Evolutionary conservation across 2,329 filamentous ascomycete species (phyloP).

Genomic region (Pseudogymnoascus sp.): DNA sequence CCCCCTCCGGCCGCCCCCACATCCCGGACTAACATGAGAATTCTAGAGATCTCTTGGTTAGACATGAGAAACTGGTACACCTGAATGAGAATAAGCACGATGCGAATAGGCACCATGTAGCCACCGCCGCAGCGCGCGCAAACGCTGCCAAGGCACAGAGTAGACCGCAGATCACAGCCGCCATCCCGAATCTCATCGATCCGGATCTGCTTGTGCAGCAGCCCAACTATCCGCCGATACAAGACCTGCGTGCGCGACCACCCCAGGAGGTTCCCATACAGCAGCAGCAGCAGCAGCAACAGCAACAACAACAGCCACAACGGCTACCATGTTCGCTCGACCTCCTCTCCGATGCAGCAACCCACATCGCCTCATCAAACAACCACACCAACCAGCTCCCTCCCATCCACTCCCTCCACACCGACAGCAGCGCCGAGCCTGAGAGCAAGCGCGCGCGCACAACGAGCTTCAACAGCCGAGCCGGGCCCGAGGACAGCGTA

Average conservation of each 20-base stretch:
- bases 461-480: background rate
- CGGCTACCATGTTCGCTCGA: slow-evolving; percentile 46
- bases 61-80: slow-evolving; percentile 57
- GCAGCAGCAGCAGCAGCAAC: background rate
- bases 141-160: background rate
- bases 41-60: slow-evolving; percentile 54
- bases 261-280: background rate
- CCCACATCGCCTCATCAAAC: background rate
- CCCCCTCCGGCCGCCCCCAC: background rate
- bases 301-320: background rate
- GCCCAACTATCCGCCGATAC: background rate
- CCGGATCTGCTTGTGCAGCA: background rate
- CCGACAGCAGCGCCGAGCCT: background rate
- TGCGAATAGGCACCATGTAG: slow-evolving; percentile 36
- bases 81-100: slow-evolving; percentile 47
- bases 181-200: slow-evolving; percentile 7
- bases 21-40: background rate
- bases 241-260: background rate
- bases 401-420: background rate
- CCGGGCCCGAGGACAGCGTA: background rate
- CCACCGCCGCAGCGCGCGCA: slow-evolving; percentile 30
- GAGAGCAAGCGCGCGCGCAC: background rate
- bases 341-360: slow-evolving; percentile 33
- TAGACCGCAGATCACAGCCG: background rate
- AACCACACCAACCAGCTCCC: background rate